A percentile compares a stretch with the other conserved stretches of the same genome.
These are phyloP conservation scores for Thelonectria discophora DNA, from an alignment of 2,329 filamentous ascomycete genomes.

Conservation along the genomic window DNA sequence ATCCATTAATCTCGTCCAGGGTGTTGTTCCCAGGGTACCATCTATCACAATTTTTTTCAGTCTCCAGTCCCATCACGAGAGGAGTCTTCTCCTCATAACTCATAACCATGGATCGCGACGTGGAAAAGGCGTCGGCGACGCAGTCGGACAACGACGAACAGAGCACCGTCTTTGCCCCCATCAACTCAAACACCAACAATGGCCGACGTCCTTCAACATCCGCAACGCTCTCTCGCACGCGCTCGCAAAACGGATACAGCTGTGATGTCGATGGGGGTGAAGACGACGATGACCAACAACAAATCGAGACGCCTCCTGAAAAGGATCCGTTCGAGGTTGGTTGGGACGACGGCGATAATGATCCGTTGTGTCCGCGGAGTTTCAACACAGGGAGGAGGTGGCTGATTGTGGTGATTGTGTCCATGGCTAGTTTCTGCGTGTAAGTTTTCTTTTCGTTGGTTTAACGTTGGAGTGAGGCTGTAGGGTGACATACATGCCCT, in stretches of 20 bases:
- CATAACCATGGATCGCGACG: conserved; percentile 36
- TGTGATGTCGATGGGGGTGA: conserved; percentile 45
- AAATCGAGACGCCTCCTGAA: conserved; percentile 28
- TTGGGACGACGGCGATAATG: conserved; percentile 76
- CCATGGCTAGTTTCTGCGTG: conserved; percentile 81
- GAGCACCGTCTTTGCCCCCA: conserved; percentile 28
- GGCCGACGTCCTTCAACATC: conserved; percentile 21
- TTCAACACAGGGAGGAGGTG: conserved; percentile 75
- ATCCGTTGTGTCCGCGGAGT: conserved; percentile 78
- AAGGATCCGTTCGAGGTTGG: conserved; percentile 71
- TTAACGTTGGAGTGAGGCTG: too few relatives aligned
- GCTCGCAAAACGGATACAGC: conserved; percentile 58
- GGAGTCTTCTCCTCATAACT: not conserved
- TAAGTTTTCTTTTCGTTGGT: conserved; percentile 58
- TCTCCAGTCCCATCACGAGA: too few relatives aligned
- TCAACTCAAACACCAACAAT: conserved; percentile 20
- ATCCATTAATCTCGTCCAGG: not conserved
- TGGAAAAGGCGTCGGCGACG: conserved; percentile 38
- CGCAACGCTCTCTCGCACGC: conserved; percentile 37
- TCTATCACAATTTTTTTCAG: not conserved
- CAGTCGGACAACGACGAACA: conserved; percentile 22
- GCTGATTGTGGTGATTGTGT: conserved; percentile 80
- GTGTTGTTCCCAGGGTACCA: not conserved
- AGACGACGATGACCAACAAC: conserved; percentile 13
- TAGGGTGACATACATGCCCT: too few relatives aligned